Evolutionary conservation across 2,329 filamentous ascomycete species (phyloP).

Genomic region (Fusarium verticillioides): DNA sequence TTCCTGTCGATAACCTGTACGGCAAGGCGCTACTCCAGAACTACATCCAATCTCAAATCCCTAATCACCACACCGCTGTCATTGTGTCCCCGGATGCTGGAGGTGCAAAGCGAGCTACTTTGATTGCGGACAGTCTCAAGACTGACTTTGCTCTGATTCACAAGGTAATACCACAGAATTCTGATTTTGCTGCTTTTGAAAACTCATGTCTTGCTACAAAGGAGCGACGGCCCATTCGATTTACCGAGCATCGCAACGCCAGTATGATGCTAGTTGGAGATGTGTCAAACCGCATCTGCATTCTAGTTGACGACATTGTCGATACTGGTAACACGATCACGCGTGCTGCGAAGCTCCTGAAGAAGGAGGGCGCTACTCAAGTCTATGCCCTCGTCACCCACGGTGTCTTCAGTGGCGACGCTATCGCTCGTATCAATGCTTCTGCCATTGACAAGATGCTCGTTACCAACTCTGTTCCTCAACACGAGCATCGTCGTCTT

Average conservation of each 20-base stretch:
- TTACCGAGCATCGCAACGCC: constrained; percentile 88
- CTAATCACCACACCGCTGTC: constrained; percentile 85
- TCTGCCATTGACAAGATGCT: constrained; percentile 93
- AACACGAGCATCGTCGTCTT: constrained; percentile 79
- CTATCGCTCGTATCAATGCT: constrained; percentile 92
- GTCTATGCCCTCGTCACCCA: constrained; percentile 96
- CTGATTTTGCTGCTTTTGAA: constrained; percentile 47
- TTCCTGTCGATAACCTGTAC: constrained; percentile 97
- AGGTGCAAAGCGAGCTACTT: constrained; percentile 94
- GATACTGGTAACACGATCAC: constrained; percentile 99
- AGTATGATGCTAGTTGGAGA: constrained; percentile 97
- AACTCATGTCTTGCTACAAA: constrained; percentile 54
- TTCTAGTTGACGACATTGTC: constrained; percentile 92
- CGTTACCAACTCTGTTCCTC: constrained; percentile 95
- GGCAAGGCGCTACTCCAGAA: constrained; percentile 78
- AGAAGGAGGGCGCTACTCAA: constrained; percentile 90
- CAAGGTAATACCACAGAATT: constrained; percentile 68
- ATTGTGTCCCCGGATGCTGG: constrained; percentile 97
- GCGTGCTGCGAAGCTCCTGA: constrained; percentile 93
- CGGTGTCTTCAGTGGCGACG: constrained; percentile 93
- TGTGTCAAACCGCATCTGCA: constrained; percentile 82
- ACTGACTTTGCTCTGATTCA: constrained; percentile 98
- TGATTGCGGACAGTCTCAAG: constrained; percentile 91
- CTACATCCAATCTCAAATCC: constrained; percentile 83
- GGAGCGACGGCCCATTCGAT: constrained; percentile 90